phyloP scores from a whole-genome alignment of 345 rosid species.

The Tarenaya hassleriana region DNA sequence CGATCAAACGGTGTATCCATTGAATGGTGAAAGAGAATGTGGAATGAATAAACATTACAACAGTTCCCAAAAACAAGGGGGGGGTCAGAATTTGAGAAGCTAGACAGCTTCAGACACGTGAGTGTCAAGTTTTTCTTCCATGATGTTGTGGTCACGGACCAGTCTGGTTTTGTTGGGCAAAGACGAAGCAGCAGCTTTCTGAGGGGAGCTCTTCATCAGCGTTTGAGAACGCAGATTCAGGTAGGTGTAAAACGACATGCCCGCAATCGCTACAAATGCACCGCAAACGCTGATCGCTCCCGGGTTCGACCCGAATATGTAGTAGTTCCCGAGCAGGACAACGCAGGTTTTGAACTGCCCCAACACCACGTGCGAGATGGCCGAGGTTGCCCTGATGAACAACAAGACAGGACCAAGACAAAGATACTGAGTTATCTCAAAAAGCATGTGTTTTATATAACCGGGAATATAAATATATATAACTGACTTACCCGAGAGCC shows the following conservation, averaged over 20 bases:
- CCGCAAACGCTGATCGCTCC: conserved; percentile 29
- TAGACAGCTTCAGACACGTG: conserved; percentile 33
- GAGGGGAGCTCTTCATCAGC: conserved; percentile 27
- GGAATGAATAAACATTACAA: too few species aligned
- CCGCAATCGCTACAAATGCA: conserved; percentile 32
- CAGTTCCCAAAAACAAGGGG: too few species aligned
- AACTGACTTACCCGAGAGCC: conserved; percentile 80
- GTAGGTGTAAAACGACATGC: conserved; percentile 34
- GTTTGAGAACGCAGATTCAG: conserved; percentile 33
- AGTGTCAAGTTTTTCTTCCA: conserved; percentile 24
- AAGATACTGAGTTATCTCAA: too few species aligned
- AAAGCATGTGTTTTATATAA: too few species aligned
- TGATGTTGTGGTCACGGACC: conserved; percentile 23
- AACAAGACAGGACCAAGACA: too few species aligned
- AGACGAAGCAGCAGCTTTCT: conserved; percentile 1
- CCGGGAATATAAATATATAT: too few species aligned
- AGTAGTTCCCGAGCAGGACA: conserved; percentile 31
- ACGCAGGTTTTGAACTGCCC: conserved; percentile 37
- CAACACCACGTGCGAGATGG: conserved; percentile 30
- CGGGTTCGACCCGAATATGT: conserved; percentile 31
- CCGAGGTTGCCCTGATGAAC: conserved; percentile 38
- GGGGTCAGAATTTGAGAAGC: too few species aligned
- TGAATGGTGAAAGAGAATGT: too few species aligned
- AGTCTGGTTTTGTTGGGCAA: conserved; percentile 29
- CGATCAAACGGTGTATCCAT: too few species aligned